Evolutionary conservation across 2,329 filamentous ascomycete species (phyloP), one percentile per base, ranked within the genome.

Genomic region (Herpotrichia juniperi): DNA sequence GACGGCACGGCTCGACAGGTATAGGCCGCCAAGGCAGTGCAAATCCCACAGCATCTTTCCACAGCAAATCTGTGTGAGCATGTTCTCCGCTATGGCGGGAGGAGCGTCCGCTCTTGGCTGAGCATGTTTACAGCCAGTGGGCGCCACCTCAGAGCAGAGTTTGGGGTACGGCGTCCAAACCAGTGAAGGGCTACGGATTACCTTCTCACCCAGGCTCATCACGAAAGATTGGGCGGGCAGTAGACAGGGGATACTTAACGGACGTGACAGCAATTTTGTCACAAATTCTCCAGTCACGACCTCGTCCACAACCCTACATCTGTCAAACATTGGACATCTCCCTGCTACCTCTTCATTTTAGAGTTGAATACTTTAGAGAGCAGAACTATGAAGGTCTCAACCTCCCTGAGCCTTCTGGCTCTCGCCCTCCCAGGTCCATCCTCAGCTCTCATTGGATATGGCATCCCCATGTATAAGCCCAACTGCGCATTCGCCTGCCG

Each of bases 401-500:
- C 35, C 14, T 25, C 43, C 14, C n/a, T 48, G 25, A 22, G 34
- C 22, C 37, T 48, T 24, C 37, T 52, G 22, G 35, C 50, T 19
- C 48, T 54, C 31, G 40, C 44, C 16, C 25, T 54, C 31, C 21
- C 44, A 32, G 35, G 35, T n/a, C 22, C 24, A 12, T 11, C 52
- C 4, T 22, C 26, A 21, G 51, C 51, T 4, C 46, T 57, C 39
- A 57, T 57, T 22, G 54, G 54, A 25, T 49, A 51, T 51, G 54
- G 54, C 24, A 57, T 57, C 17, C 40, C 47, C 1, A 56, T 51
- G 48, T 59, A 56, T 45, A 46, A 53, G 7, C 59, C 59, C 11
- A 46, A 46, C 22, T 68, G 64, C 46, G 62, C 57, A 12, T 64
- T 57, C 17, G 60, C 64, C n/a, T 68, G 62, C 39, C 54, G 60